Conservation (phyloP, 805 yeast genomes). For the Metschnikowia kofuensis region DNA sequence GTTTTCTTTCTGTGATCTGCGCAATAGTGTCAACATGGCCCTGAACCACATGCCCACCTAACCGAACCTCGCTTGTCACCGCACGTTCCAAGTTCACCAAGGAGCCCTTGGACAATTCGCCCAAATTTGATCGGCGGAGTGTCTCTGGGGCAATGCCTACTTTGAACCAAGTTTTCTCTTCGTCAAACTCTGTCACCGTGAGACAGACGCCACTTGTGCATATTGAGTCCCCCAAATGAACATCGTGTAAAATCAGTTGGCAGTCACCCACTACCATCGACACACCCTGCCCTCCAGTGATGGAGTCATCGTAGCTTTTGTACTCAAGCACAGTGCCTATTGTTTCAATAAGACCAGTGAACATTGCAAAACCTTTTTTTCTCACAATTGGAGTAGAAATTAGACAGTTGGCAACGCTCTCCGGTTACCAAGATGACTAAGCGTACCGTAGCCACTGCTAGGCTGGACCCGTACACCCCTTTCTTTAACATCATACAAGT, state of each 20-base stretch:
- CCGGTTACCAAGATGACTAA: too few relatives aligned
- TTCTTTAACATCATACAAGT: too few relatives aligned
- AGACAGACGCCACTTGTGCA: conserved; percentile 87
- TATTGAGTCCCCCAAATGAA: conserved; percentile 91
- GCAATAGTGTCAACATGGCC: conserved; percentile 97
- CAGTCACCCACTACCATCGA: conserved; percentile 67
- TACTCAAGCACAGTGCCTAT: conserved; percentile 66
- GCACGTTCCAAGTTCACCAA: conserved; percentile 92
- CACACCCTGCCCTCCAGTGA: conserved; percentile 70
- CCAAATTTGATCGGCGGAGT: conserved; percentile 73
- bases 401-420: too few relatives aligned
- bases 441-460: too few relatives aligned
- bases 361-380: conserved; percentile 48
- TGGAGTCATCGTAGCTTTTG: conserved; percentile 43
- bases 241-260: conserved; percentile 63
- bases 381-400: too few relatives aligned
- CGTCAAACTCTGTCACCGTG: conserved; percentile 80
- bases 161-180: conserved; percentile 53
- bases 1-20: conserved; percentile 45
- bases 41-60: conserved; percentile 97
- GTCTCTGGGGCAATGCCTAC: conserved; percentile 96
- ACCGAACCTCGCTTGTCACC: conserved; percentile 73
- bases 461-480: too few relatives aligned
- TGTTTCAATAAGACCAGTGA: conserved; percentile 89
- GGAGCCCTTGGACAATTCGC: conserved; percentile 52